Base-by-base conservation (phyloP, 805 yeast species). In the Maudiozyma saulgeensis region DNA sequence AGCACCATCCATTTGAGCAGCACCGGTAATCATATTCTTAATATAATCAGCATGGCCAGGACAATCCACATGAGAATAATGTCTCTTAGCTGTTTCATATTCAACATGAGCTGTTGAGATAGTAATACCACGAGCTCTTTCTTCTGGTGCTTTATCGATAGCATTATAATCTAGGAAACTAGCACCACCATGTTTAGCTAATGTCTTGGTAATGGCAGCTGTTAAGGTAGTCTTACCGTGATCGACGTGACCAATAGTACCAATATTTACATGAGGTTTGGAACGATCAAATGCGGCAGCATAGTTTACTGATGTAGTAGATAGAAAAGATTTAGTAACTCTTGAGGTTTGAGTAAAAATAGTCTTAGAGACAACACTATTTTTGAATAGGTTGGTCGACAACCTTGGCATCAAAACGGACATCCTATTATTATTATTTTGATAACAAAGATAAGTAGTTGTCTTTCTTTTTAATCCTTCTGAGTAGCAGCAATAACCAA, bases 1-100 rank as follows among this genome's bases (percentile, higher is more conserved):
- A 59, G 97, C 98, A 78, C 98, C 97, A 72, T 91, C 98, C 97
- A 90, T 90, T 72, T 91, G 96, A 63, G 98, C 96, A 64, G 98
- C 97, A 83, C 98, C 98, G 59, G 96, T 88, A 71, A 91, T 91
- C 98, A 91, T 91, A 74, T 91, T 91, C 78, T 91, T 91, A 74
- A 91, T 91, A 75, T 90, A 91, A 79, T 91, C 98, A 57, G 95
- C 93, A 80, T 91, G 98, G 66, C 98, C 98, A 49, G 97, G 97
- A 70, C 96, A 88, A 78, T 90, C 98, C 60, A 90, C 96, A 71
- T 90, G 97, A 61, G 98, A 91, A 67, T 90, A 90, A 72, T 91
- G 98, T 74, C 97, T 85, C 69, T 84, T 87, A 31, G 75, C 88
- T 55, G 98, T 91, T 72, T 88, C 95, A 74, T 90, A 91, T 74